Evolutionary conservation across 208 protist genomes (phyloP), one percentile per base, ranked within the genome.

Genomic region (Acanthamoeba lenticulata): DNA sequence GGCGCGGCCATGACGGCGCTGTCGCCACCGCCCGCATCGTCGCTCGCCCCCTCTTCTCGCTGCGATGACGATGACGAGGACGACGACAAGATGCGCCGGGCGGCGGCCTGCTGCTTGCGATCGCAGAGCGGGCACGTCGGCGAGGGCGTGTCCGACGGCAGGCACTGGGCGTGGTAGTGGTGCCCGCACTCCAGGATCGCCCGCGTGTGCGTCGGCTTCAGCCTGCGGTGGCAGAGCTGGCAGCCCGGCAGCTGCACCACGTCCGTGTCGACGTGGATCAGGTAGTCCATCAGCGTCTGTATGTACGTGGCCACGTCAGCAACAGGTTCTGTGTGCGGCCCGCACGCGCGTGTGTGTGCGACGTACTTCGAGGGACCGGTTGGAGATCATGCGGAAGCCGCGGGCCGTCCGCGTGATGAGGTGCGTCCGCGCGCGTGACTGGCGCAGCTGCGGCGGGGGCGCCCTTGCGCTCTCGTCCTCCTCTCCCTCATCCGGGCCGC

Each of bases 141-240:
- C 27, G 65, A 74, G 19, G 65, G 65, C 4, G 65, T 38, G n/a
- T 27, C 65, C 65, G 65, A 74, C 32, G 65, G 65, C 27, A 74
- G n/a, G 65, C 65, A 74, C 34, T 74, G 65, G n/a, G 65, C 27
- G 34, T 74, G 65, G 65, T 38, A 74, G n/a, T 74, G 65, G 65
- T 74, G 65, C n/a, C 65, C 65, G 65, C 65, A 74, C 3, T 17
- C 27, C 65, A 74, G 34, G 4, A 74, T 74, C 1, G 6, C 65
- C 65, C 65, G 65, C 34, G 65, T 74, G 65, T 74, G 65, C 4
- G 65, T 74, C 6, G 65, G 65, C 65, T 74, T 74, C 34, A 74
- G 15, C 65, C 15, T 74, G 65, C 65, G 65, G 6, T 74, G 65
- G 34, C 65, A 74, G 17, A 74, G 65, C 65, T 74, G 65, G 65